Evolutionary conservation across 345 rosid genomes (phyloP).

Genomic region (Hypericum perforatum): DNA sequence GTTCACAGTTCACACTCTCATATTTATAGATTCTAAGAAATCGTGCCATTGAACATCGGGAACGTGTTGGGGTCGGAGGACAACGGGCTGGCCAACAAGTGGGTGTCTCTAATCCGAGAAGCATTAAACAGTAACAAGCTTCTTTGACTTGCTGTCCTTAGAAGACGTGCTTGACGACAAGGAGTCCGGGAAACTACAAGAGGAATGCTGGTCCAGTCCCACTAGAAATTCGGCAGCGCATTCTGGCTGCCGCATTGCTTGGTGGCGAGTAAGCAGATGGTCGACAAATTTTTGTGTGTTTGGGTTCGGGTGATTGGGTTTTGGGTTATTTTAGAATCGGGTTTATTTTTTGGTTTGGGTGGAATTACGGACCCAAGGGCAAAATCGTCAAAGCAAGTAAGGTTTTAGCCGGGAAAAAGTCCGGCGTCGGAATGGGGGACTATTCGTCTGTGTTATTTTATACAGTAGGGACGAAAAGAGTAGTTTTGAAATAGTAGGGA

Average conservation of each 20-base stretch:
- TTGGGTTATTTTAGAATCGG: too few relatives aligned
- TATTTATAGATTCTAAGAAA: constrained; percentile 61
- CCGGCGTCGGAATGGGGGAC: too few relatives aligned
- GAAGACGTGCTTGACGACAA: constrained; percentile 39
- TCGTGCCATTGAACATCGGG: constrained; percentile 75
- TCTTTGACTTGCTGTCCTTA: constrained; percentile 39
- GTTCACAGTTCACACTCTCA: background rate
- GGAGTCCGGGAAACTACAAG: constrained; percentile 21
- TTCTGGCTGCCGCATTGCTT: constrained; percentile 33
- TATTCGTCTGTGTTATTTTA: too few relatives aligned
- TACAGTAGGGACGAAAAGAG: too few relatives aligned
- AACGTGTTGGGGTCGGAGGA: constrained; percentile 80
- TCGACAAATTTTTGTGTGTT: constrained; percentile 74
- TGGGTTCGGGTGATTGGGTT: constrained; percentile 86
- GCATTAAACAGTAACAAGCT: constrained; percentile 50
- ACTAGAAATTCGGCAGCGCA: constrained; percentile 16
- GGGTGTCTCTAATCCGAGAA: constrained; percentile 62
- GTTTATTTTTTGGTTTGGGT: too few relatives aligned
- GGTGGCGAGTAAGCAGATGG: constrained; percentile 93
- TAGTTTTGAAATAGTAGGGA: too few relatives aligned
- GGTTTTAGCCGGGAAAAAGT: too few relatives aligned
- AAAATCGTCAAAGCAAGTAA: too few relatives aligned
- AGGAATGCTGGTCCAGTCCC: constrained; percentile 20
- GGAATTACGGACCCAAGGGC: too few relatives aligned
- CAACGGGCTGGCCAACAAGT: constrained; percentile 61